Base-by-base conservation (phyloP, 257 asterid species). In the Salvia splendens region DNA sequence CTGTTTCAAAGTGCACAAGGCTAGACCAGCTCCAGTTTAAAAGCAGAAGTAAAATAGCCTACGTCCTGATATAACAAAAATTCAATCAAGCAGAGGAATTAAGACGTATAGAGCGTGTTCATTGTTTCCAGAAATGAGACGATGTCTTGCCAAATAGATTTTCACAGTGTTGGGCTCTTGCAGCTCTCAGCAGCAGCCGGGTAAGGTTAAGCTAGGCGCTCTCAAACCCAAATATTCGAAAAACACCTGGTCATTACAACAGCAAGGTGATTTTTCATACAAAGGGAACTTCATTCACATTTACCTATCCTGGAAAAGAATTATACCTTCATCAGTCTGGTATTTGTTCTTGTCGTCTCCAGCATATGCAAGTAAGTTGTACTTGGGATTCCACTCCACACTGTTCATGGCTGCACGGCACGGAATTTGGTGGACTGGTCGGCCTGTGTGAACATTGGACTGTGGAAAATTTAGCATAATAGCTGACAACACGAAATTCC, bases 331-430 rank as follows among this genome's bases (percentile, higher is more conserved):
- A 64, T 94, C 99, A 3, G 92, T 80, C 74, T 80, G 92, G 78
- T 94, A 91, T 67, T 94, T 91, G 75, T 94, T 94, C 75, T 91
- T 91, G 73, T 94, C 99, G 70, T 94, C 99, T 66, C 99, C 97
- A 33, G 99, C 99, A 77, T 87, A 91, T 41, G 99, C 99, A 60
- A 94, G 97, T 60, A 94, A 73, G 83, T 91, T 88, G 74, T 66
- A 74, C 75, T 84, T 91, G 15, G 99, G 99, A 78, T 94, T 88
- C 99, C 99, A 88, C 61, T 94, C 99, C 67, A 91, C 99, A 20
- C 99, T 94, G 82, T 94, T 91, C 99, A 94, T 94, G 75, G 96
- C 96, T 54, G 95, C 97, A 28, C 96, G 94, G 14, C 97, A 91
- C 51, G 96, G 92, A 69, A 94, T 94, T 67, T 94, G 99, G 80